Base-by-base conservation (phyloP, 1,139 yeast genomes). In the Saccharomyces hybrid region DNA sequence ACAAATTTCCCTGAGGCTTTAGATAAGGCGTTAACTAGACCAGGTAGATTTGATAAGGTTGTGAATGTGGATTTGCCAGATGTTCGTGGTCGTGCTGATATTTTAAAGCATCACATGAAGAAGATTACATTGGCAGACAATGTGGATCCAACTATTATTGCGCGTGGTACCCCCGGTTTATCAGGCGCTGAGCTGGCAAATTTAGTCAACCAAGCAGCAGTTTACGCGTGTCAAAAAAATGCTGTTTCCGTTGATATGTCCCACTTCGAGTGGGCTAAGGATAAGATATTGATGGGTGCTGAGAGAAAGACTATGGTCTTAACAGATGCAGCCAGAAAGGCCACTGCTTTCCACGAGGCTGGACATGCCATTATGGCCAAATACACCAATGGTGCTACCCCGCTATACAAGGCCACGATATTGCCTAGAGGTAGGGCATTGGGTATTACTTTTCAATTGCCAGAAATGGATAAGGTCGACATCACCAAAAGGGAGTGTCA, bases 191-290 rank as follows among this genome's bases (percentile, higher is more conserved):
- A 91, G 63, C 76, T 93, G 58, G 88, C 89, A 84, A 93, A 95
- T 70, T 77, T 93, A 60, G 97, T 95, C 32, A 93, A 93, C 73
- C 98, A 93, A 71, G 99, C 99, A 6, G 99, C 99, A 2, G 91
- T 93, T 50, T 88, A 86, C 69, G 99, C 99, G 0, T 89, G 97
- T 25, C 96, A 90, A 69, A 82, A 85, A 65, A 86, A 88, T 63
- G 98, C 98, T 0, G 81, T 90, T 32, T 80, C 93, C 11, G 99
- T 93, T 38, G 89, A 85, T 66, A 88, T 89, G 96, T 70, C 73
- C 49, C 98, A 95, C 72, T 84, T 93, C 61, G 99, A 93, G 72
- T 95, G 99, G 99, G 99, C 99, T 49, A 95, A 95, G 71, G 99
- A 93, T 71, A 93, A 93, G 74, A 93, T 95, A 56, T 76, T 95